phyloP scores from a whole-genome alignment of 2,329 filamentous ascomycete genomes.

The Diplodia seriata region DNA sequence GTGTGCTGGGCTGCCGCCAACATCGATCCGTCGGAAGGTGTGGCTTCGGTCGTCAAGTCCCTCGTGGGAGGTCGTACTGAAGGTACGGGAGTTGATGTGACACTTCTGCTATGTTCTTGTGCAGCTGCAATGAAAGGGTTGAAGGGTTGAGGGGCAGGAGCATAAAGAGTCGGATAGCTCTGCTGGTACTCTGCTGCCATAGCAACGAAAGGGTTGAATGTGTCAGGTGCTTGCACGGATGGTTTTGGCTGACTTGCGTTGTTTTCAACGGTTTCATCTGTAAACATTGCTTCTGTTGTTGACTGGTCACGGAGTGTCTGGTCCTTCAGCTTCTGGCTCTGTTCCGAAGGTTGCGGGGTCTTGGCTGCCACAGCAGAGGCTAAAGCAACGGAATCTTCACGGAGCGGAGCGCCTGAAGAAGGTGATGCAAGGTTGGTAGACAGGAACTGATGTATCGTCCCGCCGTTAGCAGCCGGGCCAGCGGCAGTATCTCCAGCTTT shows the following conservation, averaged over 20 bases:
- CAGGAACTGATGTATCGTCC: background rate
- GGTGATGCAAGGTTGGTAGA: background rate
- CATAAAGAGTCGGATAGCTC: conserved; percentile 1
- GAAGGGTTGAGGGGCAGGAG: conserved; percentile 5
- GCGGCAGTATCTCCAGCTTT: conserved; percentile 4
- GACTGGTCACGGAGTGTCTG: background rate
- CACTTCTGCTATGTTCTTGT: conserved; percentile 23
- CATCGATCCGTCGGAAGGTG: background rate
- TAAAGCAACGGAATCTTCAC: background rate
- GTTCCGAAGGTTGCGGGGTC: background rate
- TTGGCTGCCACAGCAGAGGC: background rate
- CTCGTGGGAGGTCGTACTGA: background rate
- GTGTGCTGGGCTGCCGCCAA: background rate
- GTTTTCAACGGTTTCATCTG: background rate
- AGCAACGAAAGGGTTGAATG: conserved; percentile 2
- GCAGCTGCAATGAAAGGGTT: conserved; percentile 17
- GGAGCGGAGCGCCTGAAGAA: background rate
- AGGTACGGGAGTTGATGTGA: conserved; percentile 1
- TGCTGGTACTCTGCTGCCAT: conserved; percentile 23
- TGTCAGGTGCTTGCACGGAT: background rate
- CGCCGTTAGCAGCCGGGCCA: background rate
- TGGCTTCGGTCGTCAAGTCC: background rate
- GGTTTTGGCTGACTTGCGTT: background rate
- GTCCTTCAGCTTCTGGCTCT: background rate
- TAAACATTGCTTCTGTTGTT: background rate